Evolutionary conservation across 2,329 filamentous ascomycete genomes (phyloP).

Genomic region (Colletotrichum sp.): DNA sequence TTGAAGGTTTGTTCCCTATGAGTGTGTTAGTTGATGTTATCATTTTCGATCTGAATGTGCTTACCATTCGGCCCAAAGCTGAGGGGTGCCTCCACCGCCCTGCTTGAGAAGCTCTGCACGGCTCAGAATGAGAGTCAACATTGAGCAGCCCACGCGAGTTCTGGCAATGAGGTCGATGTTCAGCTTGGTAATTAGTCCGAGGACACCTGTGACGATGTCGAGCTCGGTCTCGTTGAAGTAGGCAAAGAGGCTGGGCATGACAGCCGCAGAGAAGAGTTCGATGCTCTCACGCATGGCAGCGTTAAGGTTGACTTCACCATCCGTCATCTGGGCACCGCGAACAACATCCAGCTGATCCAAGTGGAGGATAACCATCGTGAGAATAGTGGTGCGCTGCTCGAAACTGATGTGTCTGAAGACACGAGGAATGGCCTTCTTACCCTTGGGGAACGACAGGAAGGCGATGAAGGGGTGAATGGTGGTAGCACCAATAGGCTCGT

Average conservation of each 20-base stretch:
- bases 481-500: slow-evolving; percentile 84
- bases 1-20: slow-evolving; percentile 79
- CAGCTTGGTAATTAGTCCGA: slow-evolving; percentile 83
- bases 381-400: slow-evolving; percentile 90
- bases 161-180: slow-evolving; percentile 85
- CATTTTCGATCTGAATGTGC: slow-evolving; percentile 28
- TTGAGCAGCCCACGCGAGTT: slow-evolving; percentile 85
- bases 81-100: slow-evolving; percentile 70
- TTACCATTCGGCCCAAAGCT: slow-evolving; percentile 82
- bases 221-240: slow-evolving; percentile 92
- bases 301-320: slow-evolving; percentile 75
- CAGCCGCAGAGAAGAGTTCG: slow-evolving; percentile 84
- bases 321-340: slow-evolving; percentile 75
- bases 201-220: slow-evolving; percentile 87
- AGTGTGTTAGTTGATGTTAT: not conserved
- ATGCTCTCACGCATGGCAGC: slow-evolving; percentile 86
- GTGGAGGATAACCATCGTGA: slow-evolving; percentile 95
- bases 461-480: slow-evolving; percentile 93
- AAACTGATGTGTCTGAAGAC: slow-evolving; percentile 93
- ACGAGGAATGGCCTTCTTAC: slow-evolving; percentile 93
- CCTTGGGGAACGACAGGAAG: slow-evolving; percentile 92
- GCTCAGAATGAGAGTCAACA: slow-evolving; percentile 93
- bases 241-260: slow-evolving; percentile 88
- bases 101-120: slow-evolving; percentile 94
- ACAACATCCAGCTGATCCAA: slow-evolving; percentile 93